Evolutionary conservation across 495 filamentous ascomycete genomes (phyloP), one percentile per base, ranked within the genome.

Genomic region (Pseudomonodictys pantanalensis): DNA sequence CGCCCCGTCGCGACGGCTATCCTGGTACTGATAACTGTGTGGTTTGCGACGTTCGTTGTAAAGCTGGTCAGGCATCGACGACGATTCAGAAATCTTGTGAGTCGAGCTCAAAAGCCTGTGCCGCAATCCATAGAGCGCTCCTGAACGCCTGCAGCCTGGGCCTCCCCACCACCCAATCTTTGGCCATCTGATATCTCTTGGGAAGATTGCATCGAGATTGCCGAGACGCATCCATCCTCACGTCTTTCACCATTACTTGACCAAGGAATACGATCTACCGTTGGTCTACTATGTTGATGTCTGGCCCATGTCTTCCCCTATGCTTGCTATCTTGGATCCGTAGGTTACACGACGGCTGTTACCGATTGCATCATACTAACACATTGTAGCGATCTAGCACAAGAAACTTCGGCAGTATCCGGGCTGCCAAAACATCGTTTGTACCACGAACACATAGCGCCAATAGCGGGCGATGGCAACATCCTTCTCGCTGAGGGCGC

Each of bases 301-400:
- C 1, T 75, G 67, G 62, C 75, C 74, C n/a, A 38, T 75, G 20
- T 44, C 49, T 12, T 43, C 51, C 10, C 60, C 65, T 3, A 65
- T 79, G 47, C 47, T 76, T 8, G 43, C 80, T 8, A 60, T 82
- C 23, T 57, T 64, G 25, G 72, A 73, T 62, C 75, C 81, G 30
- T 50, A 46, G 15, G 52, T 22, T 17, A 9, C 4, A 9, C 18
- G 23, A 25, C 23, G 10, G 8, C 4, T 25, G 45, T 3, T 23
- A 9, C 9, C 6, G 8, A 3, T 4, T 23, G 12, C 4, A 8
- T 5, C 25, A 52, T 9, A 11, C 29, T 32, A 48, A 23, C 11
- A 7, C 8, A 9, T 6, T 52, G 7, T 29, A 52, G 48, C 41
- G 72, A 76, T 2, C 47, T 79, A 0, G 76, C 78, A 18, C 72